Percentiles rank a stretch among this genome's conserved stretches.
phyloP scores from a whole-genome alignment of 2,329 filamentous ascomycete species.

The Cercospora nicotianae region DNA sequence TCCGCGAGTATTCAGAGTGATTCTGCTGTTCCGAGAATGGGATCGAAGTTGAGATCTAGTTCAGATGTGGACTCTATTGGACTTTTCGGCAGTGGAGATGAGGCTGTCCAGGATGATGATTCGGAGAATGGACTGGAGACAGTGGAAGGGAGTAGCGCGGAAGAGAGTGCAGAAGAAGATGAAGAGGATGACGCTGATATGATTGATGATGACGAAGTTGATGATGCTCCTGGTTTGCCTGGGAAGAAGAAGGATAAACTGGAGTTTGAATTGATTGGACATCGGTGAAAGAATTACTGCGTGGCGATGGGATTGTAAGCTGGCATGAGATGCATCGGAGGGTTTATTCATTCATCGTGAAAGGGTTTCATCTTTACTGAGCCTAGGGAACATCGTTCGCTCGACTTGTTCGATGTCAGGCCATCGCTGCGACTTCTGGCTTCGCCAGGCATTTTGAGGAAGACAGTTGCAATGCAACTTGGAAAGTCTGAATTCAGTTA shows the following conservation, averaged over 20 bases:
- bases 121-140: conserved; percentile 31
- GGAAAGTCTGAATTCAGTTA: neutral
- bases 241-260: conserved; percentile 7
- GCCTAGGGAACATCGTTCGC: neutral
- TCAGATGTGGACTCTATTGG: conserved; percentile 22
- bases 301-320: neutral
- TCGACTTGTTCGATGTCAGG: neutral
- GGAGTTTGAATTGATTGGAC: conserved; percentile 30
- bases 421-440: neutral
- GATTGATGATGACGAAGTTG: conserved; percentile 13
- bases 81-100: conserved; percentile 34
- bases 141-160: conserved; percentile 24
- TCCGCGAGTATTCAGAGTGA: conserved; percentile 23
- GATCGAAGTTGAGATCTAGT: conserved; percentile 17
- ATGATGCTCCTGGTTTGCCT: neutral
- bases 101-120: conserved; percentile 37
- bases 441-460: neutral
- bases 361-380: neutral
- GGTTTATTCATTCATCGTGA: no score
- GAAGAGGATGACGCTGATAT: conserved; percentile 6
- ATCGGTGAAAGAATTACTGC: conserved; percentile 19
- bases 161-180: conserved; percentile 20
- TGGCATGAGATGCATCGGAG: no score
- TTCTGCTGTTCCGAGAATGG: conserved; percentile 19
- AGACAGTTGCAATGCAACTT: neutral